A percentile compares a stretch with the other conserved stretches of the same genome.
Evolutionary conservation across 2,329 filamentous ascomycete genomes (phyloP).

Genomic region (Stylonectria norvegica): DNA sequence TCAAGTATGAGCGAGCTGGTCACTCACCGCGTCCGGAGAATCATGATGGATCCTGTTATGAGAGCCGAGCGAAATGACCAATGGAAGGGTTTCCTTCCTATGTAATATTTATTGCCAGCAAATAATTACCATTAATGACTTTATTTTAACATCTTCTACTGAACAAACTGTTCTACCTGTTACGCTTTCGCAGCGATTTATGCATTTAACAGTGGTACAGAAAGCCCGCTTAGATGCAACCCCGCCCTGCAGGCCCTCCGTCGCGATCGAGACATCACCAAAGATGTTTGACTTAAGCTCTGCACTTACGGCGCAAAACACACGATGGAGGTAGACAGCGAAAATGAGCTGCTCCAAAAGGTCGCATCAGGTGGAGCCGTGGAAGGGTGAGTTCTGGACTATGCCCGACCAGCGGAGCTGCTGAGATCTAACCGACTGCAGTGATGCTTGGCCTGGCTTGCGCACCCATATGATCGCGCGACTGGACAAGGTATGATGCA

Average conservation of each 20-base stretch:
- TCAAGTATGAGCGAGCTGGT: constrained; percentile 19
- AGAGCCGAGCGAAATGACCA: too few relatives aligned
- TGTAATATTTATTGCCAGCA: too few relatives aligned
- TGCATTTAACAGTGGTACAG: constrained; percentile 23
- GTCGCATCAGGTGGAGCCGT: constrained; percentile 52
- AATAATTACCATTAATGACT: too few relatives aligned
- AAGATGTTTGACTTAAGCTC: constrained; percentile 4
- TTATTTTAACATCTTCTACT: too few relatives aligned
- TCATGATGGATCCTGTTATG: too few relatives aligned
- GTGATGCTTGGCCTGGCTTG: constrained; percentile 66
- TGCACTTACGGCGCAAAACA: constrained; percentile 17
- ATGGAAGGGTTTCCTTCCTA: too few relatives aligned
- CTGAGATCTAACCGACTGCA: constrained; percentile 38
- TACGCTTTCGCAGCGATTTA: too few relatives aligned
- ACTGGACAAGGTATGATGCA: constrained; percentile 55
- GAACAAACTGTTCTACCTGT: too few relatives aligned
- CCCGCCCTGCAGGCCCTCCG: constrained; percentile 17
- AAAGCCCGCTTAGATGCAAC: constrained; percentile 28
- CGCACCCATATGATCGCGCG: constrained; percentile 63
- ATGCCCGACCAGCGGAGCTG: constrained; percentile 7
- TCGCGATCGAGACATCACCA: constrained; percentile 4
- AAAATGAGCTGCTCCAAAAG: constrained; percentile 46
- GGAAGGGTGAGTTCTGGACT: constrained; percentile 48
- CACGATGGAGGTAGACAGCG: constrained; percentile 54
- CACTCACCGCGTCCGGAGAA: too few relatives aligned